These are phyloP conservation scores for Diaporthe helianthi DNA, from an alignment of 2,329 filamentous ascomycete genomes.

Conservation along the genomic window DNA sequence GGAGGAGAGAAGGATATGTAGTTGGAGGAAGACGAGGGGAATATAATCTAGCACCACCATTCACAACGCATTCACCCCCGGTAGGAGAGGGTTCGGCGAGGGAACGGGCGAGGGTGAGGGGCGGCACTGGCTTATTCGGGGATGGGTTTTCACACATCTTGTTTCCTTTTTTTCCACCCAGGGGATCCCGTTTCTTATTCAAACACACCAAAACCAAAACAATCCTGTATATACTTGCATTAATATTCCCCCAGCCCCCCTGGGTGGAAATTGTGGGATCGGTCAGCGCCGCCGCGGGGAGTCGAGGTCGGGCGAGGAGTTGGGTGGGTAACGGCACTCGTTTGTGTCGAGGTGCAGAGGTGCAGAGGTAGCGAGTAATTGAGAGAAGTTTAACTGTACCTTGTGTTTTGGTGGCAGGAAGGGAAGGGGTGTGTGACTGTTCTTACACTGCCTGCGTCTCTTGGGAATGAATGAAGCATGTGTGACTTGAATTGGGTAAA, in stretches of 20 bases:
- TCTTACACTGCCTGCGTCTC: not conserved
- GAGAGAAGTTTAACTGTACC: constrained; percentile 8
- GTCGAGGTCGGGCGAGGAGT: not conserved
- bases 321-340: too few relatives aligned
- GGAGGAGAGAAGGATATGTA: not conserved
- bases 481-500: not conserved
- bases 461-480: not conserved
- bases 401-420: not conserved
- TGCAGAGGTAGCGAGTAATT: constrained; percentile 12
- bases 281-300: not conserved
- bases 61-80: constrained; percentile 1
- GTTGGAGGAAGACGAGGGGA: constrained; percentile 10
- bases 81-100: not conserved
- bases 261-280: constrained; percentile 15
- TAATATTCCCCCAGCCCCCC: not conserved
- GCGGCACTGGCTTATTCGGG: not conserved
- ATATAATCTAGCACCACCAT: constrained; percentile 20
- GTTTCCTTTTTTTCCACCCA: not conserved
- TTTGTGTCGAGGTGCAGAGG: not conserved
- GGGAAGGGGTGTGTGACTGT: not conserved
- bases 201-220: constrained; percentile 21
- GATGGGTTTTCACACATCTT: not conserved
- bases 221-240: constrained; percentile 20
- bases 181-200: not conserved
- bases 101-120: not conserved